Percentiles rank a stretch among this genome's conserved stretches.
These are phyloP conservation scores for Telopea speciosissima DNA, from an alignment of 177 flowering plant species.

Conservation along the genomic window DNA sequence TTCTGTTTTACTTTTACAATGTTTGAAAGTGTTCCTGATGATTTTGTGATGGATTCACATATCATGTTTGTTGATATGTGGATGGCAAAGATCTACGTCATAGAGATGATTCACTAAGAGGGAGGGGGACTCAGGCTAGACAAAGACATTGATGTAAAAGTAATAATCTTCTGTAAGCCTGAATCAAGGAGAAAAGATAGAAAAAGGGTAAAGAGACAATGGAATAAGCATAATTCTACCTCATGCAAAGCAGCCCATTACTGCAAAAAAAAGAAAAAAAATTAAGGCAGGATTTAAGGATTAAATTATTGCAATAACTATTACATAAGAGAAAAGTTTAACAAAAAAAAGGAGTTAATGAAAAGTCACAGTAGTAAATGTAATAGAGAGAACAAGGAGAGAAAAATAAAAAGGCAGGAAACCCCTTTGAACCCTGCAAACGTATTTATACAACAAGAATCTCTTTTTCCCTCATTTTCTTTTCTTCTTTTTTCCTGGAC, in stretches of 20 bases:
- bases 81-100: no score
- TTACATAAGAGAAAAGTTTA: background rate
- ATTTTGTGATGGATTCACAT: no score
- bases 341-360: background rate
- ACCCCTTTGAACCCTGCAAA: conserved; percentile 8
- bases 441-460: conserved; percentile 16
- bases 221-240: conserved; percentile 9
- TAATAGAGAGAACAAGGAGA: conserved; percentile 2
- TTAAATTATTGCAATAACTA: conserved; percentile 1
- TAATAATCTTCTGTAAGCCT: no score
- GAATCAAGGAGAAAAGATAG: background rate
- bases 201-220: background rate
- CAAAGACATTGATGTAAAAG: no score
- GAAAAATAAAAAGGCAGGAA: background rate
- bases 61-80: no score
- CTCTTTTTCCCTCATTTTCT: no score
- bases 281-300: conserved; percentile 4
- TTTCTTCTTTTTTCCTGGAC: background rate
- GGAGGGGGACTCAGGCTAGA: no score
- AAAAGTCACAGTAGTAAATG: conserved; percentile 2
- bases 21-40: no score
- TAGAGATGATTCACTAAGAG: no score
- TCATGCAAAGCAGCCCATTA: conserved; percentile 5
- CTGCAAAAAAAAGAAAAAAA: conserved; percentile 6
- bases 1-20: no score